Evolutionary conservation across 495 filamentous ascomycete species (phyloP).

Genomic region (Neurospora sp.): DNA sequence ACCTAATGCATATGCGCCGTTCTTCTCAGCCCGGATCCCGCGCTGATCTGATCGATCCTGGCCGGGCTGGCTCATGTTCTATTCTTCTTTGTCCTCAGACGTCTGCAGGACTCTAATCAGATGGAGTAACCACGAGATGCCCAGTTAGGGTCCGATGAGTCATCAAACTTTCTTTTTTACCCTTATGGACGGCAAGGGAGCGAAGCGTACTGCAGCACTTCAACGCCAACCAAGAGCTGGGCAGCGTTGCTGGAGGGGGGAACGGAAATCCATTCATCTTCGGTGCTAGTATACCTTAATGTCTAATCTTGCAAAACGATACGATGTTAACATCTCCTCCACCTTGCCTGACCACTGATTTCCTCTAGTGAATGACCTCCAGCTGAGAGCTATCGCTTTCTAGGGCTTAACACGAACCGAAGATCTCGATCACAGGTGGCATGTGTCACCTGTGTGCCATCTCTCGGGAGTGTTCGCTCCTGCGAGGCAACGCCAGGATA

Average conservation of each 20-base stretch:
- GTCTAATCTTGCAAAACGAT: background rate
- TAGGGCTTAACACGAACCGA: background rate
- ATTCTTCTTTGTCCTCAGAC: background rate
- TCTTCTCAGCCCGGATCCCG: constrained; percentile 5
- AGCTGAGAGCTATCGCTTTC: background rate
- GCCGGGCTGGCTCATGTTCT: background rate
- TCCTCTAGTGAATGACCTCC: background rate
- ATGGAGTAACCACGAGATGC: background rate
- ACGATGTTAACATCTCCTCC: background rate
- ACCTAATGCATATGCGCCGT: constrained; percentile 1
- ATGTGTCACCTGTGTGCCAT: background rate
- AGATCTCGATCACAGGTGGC: background rate
- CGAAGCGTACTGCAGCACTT: background rate
- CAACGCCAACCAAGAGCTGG: constrained; percentile 22
- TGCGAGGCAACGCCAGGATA: background rate
- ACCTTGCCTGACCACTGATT: background rate
- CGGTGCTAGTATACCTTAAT: background rate
- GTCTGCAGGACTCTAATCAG: background rate
- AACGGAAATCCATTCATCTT: background rate
- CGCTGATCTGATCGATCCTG: background rate
- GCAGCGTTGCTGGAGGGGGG: constrained; percentile 6
- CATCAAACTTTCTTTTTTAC: background rate
- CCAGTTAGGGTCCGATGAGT: background rate
- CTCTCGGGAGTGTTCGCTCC: background rate
- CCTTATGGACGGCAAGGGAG: background rate